phyloP scores from a whole-genome alignment of 2,329 filamentous ascomycete genomes.

The Podosphaera leucotricha region DNA sequence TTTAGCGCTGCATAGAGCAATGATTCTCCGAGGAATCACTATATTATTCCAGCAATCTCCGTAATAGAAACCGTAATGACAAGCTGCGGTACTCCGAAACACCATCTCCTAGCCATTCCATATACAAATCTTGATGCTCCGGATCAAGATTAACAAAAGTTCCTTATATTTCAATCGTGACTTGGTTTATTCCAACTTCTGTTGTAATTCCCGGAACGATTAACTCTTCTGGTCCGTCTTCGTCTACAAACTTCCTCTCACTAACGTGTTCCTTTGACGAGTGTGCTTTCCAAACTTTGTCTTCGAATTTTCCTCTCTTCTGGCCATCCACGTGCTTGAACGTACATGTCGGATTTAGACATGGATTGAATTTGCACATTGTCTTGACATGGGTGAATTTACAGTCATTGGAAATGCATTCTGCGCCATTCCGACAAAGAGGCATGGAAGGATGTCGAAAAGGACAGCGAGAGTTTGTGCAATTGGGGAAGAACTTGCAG shows the following conservation, averaged over 20 bases:
- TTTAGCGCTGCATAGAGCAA: conserved; percentile 1
- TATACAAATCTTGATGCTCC: not conserved
- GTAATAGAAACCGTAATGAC: no score
- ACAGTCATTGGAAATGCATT: conserved; percentile 62
- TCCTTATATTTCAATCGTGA: conserved; percentile 6
- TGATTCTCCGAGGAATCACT: not conserved
- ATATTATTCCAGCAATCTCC: not conserved
- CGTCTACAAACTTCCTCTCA: conserved; percentile 68
- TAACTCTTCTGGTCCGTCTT: conserved; percentile 33
- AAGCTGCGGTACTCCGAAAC: conserved; percentile 2
- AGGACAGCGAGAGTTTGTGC: conserved; percentile 64
- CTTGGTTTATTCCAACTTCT: conserved; percentile 5
- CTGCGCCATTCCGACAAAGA: conserved; percentile 72
- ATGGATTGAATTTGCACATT: conserved; percentile 77
- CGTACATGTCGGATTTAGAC: conserved; percentile 64
- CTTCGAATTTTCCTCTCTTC: conserved; percentile 52
- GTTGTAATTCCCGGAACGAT: conserved; percentile 12
- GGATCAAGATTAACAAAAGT: conserved; percentile 7
- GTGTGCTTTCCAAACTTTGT: conserved; percentile 71
- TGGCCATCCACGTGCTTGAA: conserved; percentile 88
- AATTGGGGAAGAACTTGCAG: conserved; percentile 82
- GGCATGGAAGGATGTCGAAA: conserved; percentile 80
- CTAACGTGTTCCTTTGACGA: conserved; percentile 45
- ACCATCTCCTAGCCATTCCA: conserved; percentile 2
- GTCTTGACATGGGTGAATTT: conserved; percentile 74